Conservation (phyloP, 352 stramenopile genomes). For the Saprolegnia diclina region DNA sequence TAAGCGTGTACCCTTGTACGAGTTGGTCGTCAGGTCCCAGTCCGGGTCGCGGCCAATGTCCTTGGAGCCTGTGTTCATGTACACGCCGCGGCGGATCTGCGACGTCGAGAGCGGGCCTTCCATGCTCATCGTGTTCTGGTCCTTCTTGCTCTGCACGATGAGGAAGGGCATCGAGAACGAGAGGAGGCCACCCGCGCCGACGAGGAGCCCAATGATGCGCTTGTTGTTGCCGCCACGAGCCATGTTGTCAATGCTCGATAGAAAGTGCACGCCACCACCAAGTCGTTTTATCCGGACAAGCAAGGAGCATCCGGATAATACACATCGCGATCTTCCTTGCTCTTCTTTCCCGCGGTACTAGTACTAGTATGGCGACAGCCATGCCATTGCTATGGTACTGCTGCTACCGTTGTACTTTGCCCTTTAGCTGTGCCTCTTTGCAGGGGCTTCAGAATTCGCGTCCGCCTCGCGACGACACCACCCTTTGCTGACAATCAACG, state of each 20-base stretch:
- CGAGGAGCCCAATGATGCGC: neutral
- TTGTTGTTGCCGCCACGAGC: neutral
- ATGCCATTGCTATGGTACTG: no score
- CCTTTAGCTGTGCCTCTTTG: no score
- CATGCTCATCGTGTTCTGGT: slow-evolving; percentile 14
- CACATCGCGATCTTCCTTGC: no score
- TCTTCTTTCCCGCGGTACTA: no score
- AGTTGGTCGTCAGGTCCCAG: slow-evolving; percentile 70
- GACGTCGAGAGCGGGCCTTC: slow-evolving; percentile 30
- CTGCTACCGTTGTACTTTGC: no score
- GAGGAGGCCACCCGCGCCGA: neutral
- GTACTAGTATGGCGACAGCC: no score
- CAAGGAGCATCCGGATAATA: no score
- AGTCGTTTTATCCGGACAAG: no score
- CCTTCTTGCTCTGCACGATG: slow-evolving; percentile 18
- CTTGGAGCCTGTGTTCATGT: slow-evolving; percentile 72
- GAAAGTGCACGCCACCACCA: neutral
- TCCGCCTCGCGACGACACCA: no score
- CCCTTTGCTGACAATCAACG: no score
- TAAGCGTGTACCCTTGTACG: slow-evolving; percentile 32
- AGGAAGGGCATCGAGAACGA: slow-evolving; percentile 11
- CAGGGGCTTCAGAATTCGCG: no score
- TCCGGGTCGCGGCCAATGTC: slow-evolving; percentile 76
- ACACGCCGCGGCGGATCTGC: slow-evolving; percentile 72
- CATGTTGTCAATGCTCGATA: neutral